These are phyloP conservation scores for Colletotrichum sp. DNA, from an alignment of 2,329 filamentous ascomycete genomes.

Conservation along the genomic window DNA sequence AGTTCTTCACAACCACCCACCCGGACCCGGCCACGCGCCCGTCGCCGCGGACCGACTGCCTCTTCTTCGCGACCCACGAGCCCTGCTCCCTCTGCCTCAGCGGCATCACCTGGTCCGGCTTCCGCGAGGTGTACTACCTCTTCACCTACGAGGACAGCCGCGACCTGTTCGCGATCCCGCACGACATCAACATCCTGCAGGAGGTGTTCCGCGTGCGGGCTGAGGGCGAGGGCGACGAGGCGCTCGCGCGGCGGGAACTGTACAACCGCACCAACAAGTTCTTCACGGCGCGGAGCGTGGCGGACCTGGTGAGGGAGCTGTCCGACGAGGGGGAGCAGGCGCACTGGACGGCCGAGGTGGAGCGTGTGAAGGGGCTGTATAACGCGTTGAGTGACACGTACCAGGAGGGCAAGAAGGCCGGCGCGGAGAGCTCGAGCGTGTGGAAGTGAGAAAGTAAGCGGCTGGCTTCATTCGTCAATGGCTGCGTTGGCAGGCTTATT, in stretches of 20 bases:
- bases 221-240: slow-evolving; percentile 40
- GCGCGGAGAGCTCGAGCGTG: slow-evolving; percentile 49
- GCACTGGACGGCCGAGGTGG: slow-evolving; percentile 44
- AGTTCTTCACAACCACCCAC: slow-evolving; percentile 52
- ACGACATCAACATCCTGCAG: slow-evolving; percentile 63
- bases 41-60: slow-evolving; percentile 47
- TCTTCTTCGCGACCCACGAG: slow-evolving; percentile 66
- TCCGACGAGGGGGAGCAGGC: slow-evolving; percentile 38
- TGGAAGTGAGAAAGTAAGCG: slow-evolving; percentile 43
- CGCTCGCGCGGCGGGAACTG: slow-evolving; percentile 43
- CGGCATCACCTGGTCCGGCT: slow-evolving; percentile 63
- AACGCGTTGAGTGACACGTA: slow-evolving; percentile 51
- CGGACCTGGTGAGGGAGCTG: slow-evolving; percentile 43
- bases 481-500: not conserved
- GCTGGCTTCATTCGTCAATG: not conserved
- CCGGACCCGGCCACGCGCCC: slow-evolving; percentile 41
- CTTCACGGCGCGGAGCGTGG: slow-evolving; percentile 50
- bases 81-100: slow-evolving; percentile 63
- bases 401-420: slow-evolving; percentile 50
- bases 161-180: slow-evolving; percentile 59
- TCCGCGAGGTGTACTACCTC: slow-evolving; percentile 61
- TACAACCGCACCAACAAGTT: slow-evolving; percentile 65
- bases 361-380: slow-evolving; percentile 55
- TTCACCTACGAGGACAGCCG: slow-evolving; percentile 65
- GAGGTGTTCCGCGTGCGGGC: slow-evolving; percentile 57